A percentile compares a stretch with the other conserved stretches of the same genome.
Conservation (phyloP, 768 basidiomycete species). For the Fomitopsis serialis region DNA sequence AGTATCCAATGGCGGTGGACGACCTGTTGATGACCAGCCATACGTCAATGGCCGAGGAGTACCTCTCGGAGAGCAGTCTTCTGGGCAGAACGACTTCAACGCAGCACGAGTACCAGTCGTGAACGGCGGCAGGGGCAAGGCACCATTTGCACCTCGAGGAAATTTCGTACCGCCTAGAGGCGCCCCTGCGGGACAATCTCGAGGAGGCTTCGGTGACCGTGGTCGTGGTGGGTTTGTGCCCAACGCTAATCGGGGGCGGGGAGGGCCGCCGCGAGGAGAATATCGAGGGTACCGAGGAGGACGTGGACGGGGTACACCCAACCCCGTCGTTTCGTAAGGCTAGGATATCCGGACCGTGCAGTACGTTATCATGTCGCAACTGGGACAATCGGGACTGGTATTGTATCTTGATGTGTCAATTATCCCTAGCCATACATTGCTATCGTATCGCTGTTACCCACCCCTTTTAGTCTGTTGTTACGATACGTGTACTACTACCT, state of each 20-base stretch:
- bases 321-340: background rate
- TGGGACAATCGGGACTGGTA: background rate
- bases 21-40: background rate
- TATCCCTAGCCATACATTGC: background rate
- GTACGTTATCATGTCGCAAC: background rate
- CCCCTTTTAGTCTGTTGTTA: too few species aligned
- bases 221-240: constrained; percentile 30
- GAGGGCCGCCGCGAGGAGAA: constrained; percentile 19
- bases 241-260: constrained; percentile 29
- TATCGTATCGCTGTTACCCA: constrained; percentile 1
- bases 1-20: background rate
- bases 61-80: background rate
- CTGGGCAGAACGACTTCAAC: background rate
- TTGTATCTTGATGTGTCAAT: constrained; percentile 1
- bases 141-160: constrained; percentile 3
- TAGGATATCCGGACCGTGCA: background rate
- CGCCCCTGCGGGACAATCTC: constrained; percentile 8
- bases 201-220: constrained; percentile 20
- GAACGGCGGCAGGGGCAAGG: constrained; percentile 11
- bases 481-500: too few species aligned
- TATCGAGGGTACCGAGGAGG: constrained; percentile 29
- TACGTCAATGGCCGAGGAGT: background rate
- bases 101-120: background rate
- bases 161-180: constrained; percentile 5
- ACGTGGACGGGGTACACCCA: background rate